Base-by-base conservation (phyloP, 768 basidiomycete species). In the Tulasnella sp. region DNA sequence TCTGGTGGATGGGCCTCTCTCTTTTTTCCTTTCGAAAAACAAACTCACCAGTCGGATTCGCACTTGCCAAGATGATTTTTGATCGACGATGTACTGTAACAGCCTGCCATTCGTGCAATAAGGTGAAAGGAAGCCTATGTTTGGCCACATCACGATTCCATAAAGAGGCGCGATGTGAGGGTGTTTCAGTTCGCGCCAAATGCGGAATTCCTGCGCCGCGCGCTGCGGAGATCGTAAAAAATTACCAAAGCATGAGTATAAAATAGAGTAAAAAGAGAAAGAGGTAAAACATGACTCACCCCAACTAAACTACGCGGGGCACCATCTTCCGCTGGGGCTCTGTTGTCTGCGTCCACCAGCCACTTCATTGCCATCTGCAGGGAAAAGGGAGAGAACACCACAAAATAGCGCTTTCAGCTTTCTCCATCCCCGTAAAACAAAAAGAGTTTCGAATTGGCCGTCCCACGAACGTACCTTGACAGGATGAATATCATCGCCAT, bases 161-260 rank as follows among this genome's bases (percentile, higher is more conserved):
- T 40, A n/a, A 8, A 76, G 52, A 2, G 75, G 42, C 44, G 52
- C 39, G 31, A 76, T 76, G 42, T 76, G 39, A 1, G 14, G 42
- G 36, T 76, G 75, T 4, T 76, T 24, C 6, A 76, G 52, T 42
- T 76, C 4, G n/a, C 75, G 39, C 75, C 75, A 76, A 3, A 76
- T 27, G 3, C 21, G 39, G 42, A 76, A 27, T 27, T 76, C 75
- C 27, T 36, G 44, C 44, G 21, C 3, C 27, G 36, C 42, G 42
- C 75, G 75, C 75, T 76, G n/a, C n/a, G n/a, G n/a, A n/a, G n/a
- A n/a, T n/a, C n/a, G n/a, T n/a, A n/a, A n/a, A n/a, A n/a, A n/a
- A n/a, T n/a, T n/a, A n/a, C n/a, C n/a, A n/a, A n/a, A n/a, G n/a
- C n/a, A n/a, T n/a, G n/a, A n/a, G n/a, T n/a, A n/a, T n/a, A n/a